Conservation (phyloP, 768 basidiomycete genomes). For the Tremella mesenterica region DNA sequence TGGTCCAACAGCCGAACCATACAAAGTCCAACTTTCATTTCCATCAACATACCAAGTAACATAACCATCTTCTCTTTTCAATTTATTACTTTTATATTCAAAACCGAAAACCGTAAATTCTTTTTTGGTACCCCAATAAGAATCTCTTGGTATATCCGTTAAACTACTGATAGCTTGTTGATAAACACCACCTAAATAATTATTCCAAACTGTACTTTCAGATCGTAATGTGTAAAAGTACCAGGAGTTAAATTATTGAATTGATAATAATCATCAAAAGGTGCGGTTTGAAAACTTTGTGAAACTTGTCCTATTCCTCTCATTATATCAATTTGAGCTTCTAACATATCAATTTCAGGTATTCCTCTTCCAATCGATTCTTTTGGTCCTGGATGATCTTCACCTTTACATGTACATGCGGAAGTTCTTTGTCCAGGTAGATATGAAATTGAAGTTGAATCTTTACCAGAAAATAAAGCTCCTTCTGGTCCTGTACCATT, state of each 20-base stretch:
- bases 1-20: slow-evolving; percentile 56
- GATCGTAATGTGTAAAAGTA: slow-evolving; percentile 41
- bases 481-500: slow-evolving; percentile 32
- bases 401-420: slow-evolving; percentile 75
- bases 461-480: slow-evolving; percentile 36
- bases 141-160: slow-evolving; percentile 44
- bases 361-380: slow-evolving; percentile 60
- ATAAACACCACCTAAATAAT: slow-evolving; percentile 44
- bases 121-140: slow-evolving; percentile 20
- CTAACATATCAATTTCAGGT: slow-evolving; percentile 88
- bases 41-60: slow-evolving; percentile 42
- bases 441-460: slow-evolving; percentile 39
- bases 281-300: slow-evolving; percentile 68
- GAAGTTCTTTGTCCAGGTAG: slow-evolving; percentile 47
- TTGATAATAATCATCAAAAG: slow-evolving; percentile 50
- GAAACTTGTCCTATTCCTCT: slow-evolving; percentile 51
- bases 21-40: slow-evolving; percentile 49
- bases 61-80: slow-evolving; percentile 34
- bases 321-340: slow-evolving; percentile 69
- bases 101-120: slow-evolving; percentile 46
- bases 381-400: slow-evolving; percentile 80
- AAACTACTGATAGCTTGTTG: slow-evolving; percentile 55
- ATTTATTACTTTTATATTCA: slow-evolving; percentile 45
- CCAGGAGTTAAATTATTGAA: slow-evolving; percentile 43
- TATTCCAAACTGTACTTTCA: slow-evolving; percentile 45